Evolutionary conservation across 2,329 filamentous ascomycete genomes (phyloP), one percentile per base, ranked within the genome.

Genomic region (Cercospora nicotianae): DNA sequence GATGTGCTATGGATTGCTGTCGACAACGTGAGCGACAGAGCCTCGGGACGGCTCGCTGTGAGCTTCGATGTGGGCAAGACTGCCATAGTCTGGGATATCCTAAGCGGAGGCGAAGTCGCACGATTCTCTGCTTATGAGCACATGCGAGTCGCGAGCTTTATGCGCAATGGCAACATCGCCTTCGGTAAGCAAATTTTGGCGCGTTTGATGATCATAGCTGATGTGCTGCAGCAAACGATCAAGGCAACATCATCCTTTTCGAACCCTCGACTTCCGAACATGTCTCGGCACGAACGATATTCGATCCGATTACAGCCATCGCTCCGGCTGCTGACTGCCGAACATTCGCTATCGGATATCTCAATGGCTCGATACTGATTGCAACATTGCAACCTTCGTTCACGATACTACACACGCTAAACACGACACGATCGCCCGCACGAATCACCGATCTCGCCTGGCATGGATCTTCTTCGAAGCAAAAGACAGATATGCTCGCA

Each of bases 401-500:
- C 79, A 97, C 91, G 2, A 97, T 98, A 72, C 80, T 98, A 60
- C 94, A 99, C 80, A 97, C 94, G 61, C 84, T 99, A 71, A 94
- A 90, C 60, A 96, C 93, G 0, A 91, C 91, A 0, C 86, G 92
- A 74, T 87, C 88, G 1, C 94, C 95, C 1, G 97, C 94, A 0
- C 91, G 93, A 2, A 93, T 99, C 61, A 89, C 94, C 3, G 92
- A 89, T 8, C 82, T 99, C 20, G 88, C 93, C 67, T 99, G 95
- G 95, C 95, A 99, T 84, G 94, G 94, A 42, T 97, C 95, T 0
- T 97, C 95, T 0, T 91, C 94, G 0, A 92, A 94, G 72, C 94
- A 97, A 79, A 97, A 96, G 81, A 97, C 95, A 0, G 94, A 98
- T 76, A 99, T 99, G 95, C 83, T 99, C 75, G 94, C 94, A 1